Conservation (phyloP, 169 alveolate genomes). For the Theileria annulata region DNA sequence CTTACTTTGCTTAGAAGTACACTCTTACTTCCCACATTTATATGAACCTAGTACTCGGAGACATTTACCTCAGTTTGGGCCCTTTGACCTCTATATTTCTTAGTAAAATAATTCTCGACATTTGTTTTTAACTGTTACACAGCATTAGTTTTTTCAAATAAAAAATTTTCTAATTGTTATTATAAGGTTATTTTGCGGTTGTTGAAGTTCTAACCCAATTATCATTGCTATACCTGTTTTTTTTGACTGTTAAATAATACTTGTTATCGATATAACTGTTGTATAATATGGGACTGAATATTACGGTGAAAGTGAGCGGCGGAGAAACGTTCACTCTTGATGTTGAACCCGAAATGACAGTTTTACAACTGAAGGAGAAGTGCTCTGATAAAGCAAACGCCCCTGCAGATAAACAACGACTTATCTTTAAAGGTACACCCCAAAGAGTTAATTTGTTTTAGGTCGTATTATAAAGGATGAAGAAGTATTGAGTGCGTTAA, state of each 20-base stretch:
- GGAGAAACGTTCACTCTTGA: constrained; percentile 65
- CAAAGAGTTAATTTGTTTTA: background rate
- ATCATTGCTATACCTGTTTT: background rate
- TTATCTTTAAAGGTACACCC: constrained; percentile 55
- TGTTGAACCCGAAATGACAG: constrained; percentile 60
- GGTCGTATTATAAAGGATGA: constrained; percentile 88
- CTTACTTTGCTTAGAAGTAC: background rate
- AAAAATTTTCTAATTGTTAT: background rate
- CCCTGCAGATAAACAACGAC: constrained; percentile 64
- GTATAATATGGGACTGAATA: constrained; percentile 28
- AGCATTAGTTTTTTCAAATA: too few relatives aligned
- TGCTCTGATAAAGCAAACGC: constrained; percentile 58
- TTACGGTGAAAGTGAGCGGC: constrained; percentile 60
- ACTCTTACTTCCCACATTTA: background rate
- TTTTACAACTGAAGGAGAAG: constrained; percentile 56
- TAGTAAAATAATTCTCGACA: background rate
- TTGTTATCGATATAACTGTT: constrained; percentile 4
- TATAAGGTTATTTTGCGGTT: background rate
- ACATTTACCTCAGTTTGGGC: background rate
- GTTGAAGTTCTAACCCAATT: background rate
- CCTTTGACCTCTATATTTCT: background rate
- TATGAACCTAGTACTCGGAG: constrained; percentile 8
- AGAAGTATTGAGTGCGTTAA: constrained; percentile 74
- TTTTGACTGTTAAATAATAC: background rate
- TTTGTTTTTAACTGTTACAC: too few relatives aligned